These are phyloP conservation scores for Solanum gracilifrons DNA, from an alignment of 257 asterid genomes.

Conservation along the genomic window DNA sequence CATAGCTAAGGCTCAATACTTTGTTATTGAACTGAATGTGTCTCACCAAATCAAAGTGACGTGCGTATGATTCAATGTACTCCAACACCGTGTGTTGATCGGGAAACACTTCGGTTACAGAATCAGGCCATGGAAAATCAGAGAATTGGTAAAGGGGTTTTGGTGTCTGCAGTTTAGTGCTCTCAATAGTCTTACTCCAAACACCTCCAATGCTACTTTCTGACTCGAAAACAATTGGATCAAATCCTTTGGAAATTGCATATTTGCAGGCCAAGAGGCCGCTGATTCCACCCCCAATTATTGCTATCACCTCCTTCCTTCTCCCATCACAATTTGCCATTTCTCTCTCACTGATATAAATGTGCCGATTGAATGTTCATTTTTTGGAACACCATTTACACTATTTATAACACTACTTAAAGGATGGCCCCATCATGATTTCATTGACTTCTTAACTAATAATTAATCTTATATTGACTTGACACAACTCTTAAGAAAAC, in stretches of 20 bases:
- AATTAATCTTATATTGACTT: too few relatives aligned
- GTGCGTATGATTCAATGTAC: constrained; percentile 27
- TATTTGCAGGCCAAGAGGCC: constrained; percentile 51
- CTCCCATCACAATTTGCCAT: neutral
- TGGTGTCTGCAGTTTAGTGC: neutral
- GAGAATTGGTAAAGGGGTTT: constrained; percentile 33
- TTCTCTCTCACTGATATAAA: neutral
- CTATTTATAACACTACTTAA: neutral
- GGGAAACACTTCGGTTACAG: constrained; percentile 22
- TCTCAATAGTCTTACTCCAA: neutral
- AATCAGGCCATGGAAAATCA: constrained; percentile 45
- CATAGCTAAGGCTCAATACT: constrained; percentile 23
- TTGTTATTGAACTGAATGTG: constrained; percentile 23
- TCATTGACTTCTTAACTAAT: neutral
- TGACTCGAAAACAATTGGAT: constrained; percentile 36
- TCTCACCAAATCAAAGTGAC: constrained; percentile 18
- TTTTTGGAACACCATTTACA: neutral
- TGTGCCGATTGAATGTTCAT: neutral
- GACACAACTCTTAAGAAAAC: too few relatives aligned
- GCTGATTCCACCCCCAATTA: constrained; percentile 46
- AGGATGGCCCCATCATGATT: neutral
- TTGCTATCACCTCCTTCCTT: constrained; percentile 11
- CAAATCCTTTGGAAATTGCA: constrained; percentile 29
- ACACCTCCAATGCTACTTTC: constrained; percentile 29
- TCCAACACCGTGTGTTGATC: constrained; percentile 9